Conservation (phyloP, 306 rosid genomes). For the Neltuma alba region DNA sequence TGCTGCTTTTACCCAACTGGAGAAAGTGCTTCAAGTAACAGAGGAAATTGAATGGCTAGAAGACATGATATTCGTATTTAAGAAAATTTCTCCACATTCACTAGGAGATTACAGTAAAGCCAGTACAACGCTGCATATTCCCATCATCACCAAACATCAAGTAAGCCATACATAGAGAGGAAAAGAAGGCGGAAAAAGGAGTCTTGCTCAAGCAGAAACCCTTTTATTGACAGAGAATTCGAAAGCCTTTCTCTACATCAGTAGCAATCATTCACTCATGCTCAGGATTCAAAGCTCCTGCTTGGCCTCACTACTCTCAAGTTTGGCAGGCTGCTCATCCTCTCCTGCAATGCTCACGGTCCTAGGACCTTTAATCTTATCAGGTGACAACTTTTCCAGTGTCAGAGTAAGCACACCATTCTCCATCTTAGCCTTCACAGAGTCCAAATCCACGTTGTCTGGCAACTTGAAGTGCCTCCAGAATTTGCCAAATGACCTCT, state of each 20-base stretch:
- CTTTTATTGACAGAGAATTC: constrained; percentile 27
- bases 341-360: constrained; percentile 11
- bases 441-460: too few relatives aligned
- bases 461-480: constrained; percentile 54
- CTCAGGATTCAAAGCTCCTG: constrained; percentile 48
- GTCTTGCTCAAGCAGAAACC: constrained; percentile 18
- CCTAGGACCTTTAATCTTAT: constrained; percentile 31
- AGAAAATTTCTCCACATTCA: neutral
- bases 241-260: neutral
- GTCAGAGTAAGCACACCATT: too few relatives aligned
- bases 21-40: neutral
- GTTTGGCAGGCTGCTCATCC: constrained; percentile 37
- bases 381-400: constrained; percentile 39
- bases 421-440: too few relatives aligned
- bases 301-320: constrained; percentile 33
- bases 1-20: neutral
- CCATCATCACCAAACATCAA: constrained; percentile 21
- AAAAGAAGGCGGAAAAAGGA: too few relatives aligned
- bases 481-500: constrained; percentile 23
- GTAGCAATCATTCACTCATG: neutral
- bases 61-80: neutral
- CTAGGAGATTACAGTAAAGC: neutral
- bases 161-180: neutral
- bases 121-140: neutral
- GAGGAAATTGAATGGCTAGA: neutral